Conservation (phyloP, 495 filamentous ascomycete species). For the Cryomyces minteri region DNA sequence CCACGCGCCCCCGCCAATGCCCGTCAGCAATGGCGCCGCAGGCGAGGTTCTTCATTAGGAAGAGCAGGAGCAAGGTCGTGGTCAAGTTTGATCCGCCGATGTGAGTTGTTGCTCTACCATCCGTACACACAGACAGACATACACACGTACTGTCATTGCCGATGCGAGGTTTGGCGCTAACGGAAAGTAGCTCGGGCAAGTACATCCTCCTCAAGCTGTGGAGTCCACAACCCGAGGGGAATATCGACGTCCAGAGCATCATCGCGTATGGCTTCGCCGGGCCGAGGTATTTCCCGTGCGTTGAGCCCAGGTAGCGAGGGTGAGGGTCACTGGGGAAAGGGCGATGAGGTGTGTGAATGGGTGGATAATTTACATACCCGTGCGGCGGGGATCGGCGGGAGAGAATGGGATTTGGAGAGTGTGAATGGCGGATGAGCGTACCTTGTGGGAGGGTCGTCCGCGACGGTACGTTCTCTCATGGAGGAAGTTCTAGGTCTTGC, state of each 20-base stretch:
- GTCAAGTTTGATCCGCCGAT: conserved; percentile 80
- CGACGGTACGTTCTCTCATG: too few species aligned
- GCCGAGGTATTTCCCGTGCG: conserved; percentile 54
- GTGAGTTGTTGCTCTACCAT: conserved; percentile 25
- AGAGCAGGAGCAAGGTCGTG: conserved; percentile 64
- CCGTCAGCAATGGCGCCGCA: conserved; percentile 44
- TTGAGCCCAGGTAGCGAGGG: conserved; percentile 1
- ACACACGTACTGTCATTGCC: neutral
- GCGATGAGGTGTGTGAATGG: too few species aligned
- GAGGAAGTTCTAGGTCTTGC: too few species aligned
- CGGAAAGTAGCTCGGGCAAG: conserved; percentile 34
- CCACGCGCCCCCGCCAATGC: conserved; percentile 31
- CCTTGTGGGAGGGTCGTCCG: too few species aligned
- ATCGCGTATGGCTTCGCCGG: conserved; percentile 67
- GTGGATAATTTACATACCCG: too few species aligned
- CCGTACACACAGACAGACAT: neutral
- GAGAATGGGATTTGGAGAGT: too few species aligned
- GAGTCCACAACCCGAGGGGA: conserved; percentile 46
- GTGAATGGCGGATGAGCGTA: too few species aligned
- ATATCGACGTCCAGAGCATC: conserved; percentile 79
- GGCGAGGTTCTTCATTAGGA: conserved; percentile 61
- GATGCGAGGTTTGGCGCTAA: neutral
- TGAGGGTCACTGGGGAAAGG: too few species aligned
- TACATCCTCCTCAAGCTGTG: conserved; percentile 77
- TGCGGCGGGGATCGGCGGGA: too few species aligned